Evolutionary conservation across 306 rosid species (phyloP), one percentile per base, ranked within the genome.

Genomic region (Amphicarpaea edgeworthii): DNA sequence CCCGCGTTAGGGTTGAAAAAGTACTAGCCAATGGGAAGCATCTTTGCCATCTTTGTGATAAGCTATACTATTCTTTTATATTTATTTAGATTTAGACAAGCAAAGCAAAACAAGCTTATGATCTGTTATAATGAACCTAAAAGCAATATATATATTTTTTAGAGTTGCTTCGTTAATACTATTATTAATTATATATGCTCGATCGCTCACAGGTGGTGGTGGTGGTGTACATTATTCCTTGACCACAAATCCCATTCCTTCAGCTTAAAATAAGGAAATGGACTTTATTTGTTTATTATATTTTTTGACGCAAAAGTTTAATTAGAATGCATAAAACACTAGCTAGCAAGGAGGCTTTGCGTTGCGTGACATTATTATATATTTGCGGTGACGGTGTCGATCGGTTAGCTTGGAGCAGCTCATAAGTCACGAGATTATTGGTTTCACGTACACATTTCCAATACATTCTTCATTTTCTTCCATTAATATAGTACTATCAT

Each of bases 361-460:
- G 40, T 71, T 79, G 74, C 69, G 71, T 67, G 76, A 65, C 75
- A 73, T 45, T 73, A 53, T 53, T 57, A 45, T 50, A n/a, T 28
- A 3, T 28, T 24, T 45, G 57, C 38, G 67, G 59, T 83, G 89
- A 69, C 85, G 81, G 81, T 85, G 84, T 70, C 80, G 70, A 79
- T 82, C 80, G 70, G 82, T 82, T 73, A 66, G 70, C 70, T 23
- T 26, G 32, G n/a, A n/a, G n/a, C n/a, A n/a, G n/a, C n/a, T 63
- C 32, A 28, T 50, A 17, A 42, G 50, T 64, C 89, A 80, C 78
- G 24, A 79, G 23, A 66, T 55, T 6, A 59, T 75, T 24, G 79
- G 74, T 53, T 77, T 54, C 83, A 77, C n/a, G n/a, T n/a, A n/a
- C 83, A 70, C 76, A 41, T 63, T 17, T 77, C 75, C 42, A 43